phyloP scores from a whole-genome alignment of 2,329 filamentous ascomycete species.

The Zarea fungicola region DNA sequence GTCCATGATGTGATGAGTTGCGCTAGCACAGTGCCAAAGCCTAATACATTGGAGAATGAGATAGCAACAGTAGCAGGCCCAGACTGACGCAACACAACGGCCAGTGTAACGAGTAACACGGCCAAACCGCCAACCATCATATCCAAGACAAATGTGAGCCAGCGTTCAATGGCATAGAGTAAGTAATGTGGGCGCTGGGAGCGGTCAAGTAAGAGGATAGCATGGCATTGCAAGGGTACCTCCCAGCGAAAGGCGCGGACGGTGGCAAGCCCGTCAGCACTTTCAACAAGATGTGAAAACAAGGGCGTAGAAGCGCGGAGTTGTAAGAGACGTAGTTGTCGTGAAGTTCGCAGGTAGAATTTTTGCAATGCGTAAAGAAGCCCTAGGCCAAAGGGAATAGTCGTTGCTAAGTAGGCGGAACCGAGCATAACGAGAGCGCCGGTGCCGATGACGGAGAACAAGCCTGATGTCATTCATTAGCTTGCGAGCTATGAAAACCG shows the following conservation, averaged over 20 bases:
- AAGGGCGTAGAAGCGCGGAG: slow-evolving; percentile 29
- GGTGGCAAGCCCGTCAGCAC: slow-evolving; percentile 37
- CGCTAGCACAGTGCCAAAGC: neutral
- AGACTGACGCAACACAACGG: neutral
- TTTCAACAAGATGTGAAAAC: slow-evolving; percentile 34
- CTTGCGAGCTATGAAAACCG: too few relatives aligned
- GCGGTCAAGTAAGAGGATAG: slow-evolving; percentile 38
- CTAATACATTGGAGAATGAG: neutral
- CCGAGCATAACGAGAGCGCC: slow-evolving; percentile 7
- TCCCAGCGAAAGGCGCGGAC: slow-evolving; percentile 51
- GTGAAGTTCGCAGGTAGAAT: slow-evolving; percentile 30
- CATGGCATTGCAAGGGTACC: slow-evolving; percentile 33
- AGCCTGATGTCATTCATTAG: neutral
- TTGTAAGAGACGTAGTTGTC: slow-evolving; percentile 29
- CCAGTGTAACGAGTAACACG: neutral
- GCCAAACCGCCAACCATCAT: neutral
- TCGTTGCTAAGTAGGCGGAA: neutral
- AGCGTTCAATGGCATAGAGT: neutral
- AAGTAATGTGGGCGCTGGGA: slow-evolving; percentile 51
- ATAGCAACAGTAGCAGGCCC: neutral
- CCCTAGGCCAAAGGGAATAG: slow-evolving; percentile 18
- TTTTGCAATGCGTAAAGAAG: slow-evolving; percentile 26
- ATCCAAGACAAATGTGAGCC: slow-evolving; percentile 1
- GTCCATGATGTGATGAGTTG: neutral
- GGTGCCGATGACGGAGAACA: neutral